Conservation (phyloP, 2,329 filamentous ascomycete genomes). For the Balansia obtecta region DNA sequence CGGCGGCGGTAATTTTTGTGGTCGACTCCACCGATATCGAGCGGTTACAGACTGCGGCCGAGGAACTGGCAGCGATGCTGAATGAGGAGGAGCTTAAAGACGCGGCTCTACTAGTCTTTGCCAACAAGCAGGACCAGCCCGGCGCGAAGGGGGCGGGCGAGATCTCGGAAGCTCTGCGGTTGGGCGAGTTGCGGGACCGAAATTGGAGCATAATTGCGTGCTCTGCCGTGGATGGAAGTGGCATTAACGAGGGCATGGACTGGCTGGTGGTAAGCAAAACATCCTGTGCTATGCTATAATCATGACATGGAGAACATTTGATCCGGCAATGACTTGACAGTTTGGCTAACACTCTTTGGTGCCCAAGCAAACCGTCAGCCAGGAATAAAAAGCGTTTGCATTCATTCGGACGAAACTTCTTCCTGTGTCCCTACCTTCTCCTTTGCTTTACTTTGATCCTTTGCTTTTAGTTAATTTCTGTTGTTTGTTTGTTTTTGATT, state of each 20-base stretch:
- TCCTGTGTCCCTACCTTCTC: neutral
- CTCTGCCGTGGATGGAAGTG: slow-evolving; percentile 87
- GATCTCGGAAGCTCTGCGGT: slow-evolving; percentile 82
- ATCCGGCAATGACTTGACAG: neutral
- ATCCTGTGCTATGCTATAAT: neutral
- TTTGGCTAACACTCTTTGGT: slow-evolving; percentile 3
- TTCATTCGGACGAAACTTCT: neutral
- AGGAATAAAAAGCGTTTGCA: slow-evolving; percentile 17
- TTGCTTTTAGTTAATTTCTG: neutral
- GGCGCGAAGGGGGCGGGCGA: slow-evolving; percentile 93
- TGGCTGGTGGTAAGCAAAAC: slow-evolving; percentile 69
- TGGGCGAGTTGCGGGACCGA: slow-evolving; percentile 84
- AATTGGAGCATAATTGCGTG: slow-evolving; percentile 99
- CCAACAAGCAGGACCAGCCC: slow-evolving; percentile 98
- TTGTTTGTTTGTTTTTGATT: slow-evolving; percentile 5
- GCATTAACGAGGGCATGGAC: slow-evolving; percentile 96
- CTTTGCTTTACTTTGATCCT: slow-evolving; percentile 1
- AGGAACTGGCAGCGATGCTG: slow-evolving; percentile 88
- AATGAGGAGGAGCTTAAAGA: slow-evolving; percentile 95
- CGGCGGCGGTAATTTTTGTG: slow-evolving; percentile 95
- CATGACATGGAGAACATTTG: neutral
- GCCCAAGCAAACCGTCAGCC: slow-evolving; percentile 24
- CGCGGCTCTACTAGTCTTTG: slow-evolving; percentile 84
- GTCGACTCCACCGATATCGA: slow-evolving; percentile 98
- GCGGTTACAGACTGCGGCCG: slow-evolving; percentile 78